Evolutionary conservation across 2,329 filamentous ascomycete species (phyloP), one percentile per base, ranked within the genome.

Genomic region (Aspergillus costaricaensis): DNA sequence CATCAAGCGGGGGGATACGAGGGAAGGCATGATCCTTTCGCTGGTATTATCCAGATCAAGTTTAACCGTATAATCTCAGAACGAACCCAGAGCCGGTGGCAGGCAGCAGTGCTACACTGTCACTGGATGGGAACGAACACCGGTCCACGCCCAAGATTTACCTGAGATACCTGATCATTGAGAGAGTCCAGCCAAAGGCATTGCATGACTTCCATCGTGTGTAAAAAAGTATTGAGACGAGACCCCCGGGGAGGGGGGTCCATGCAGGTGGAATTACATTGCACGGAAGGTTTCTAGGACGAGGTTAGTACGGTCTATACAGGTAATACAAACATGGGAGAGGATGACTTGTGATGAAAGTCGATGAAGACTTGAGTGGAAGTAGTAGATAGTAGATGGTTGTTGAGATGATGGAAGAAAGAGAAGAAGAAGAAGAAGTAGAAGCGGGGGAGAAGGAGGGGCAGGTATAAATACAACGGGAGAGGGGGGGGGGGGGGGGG

Each of bases 1-100:
- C 70, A 71, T 65, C 65, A 67, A 58, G 62, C 65, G 69, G 72
- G 70, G 68, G 66, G 32, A 36, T 14, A 74, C 71, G 76, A 80
- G 79, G 81, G 81, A 85, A 85, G 85, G 91, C 91, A 96, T 96
- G 92, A 95, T 96, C 90, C 92, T 96, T 95, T 92, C 92, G 92
- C 92, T 92, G 90, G 91, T 91, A 95, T 95, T 94, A 94, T 93
- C 91, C 90, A 91, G 91, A 93, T 94, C 91, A 94, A 94, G 91
- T 94, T 92, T 83, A 83, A 89, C 91, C 91, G 91, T 95, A 90
- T 95, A 87, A 88, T 95, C 90, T 94, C 78, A 80, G 78, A 78
- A 77, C 76, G 73, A 77, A 71, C 71, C 69, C 67, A 64, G 44
- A 65, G 52, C 54, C 60, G 52, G 60, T 56, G 52, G 23, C 49